Evolutionary conservation across 2,329 filamentous ascomycete species (phyloP).

Genomic region (Ampelomyces quisqualis): DNA sequence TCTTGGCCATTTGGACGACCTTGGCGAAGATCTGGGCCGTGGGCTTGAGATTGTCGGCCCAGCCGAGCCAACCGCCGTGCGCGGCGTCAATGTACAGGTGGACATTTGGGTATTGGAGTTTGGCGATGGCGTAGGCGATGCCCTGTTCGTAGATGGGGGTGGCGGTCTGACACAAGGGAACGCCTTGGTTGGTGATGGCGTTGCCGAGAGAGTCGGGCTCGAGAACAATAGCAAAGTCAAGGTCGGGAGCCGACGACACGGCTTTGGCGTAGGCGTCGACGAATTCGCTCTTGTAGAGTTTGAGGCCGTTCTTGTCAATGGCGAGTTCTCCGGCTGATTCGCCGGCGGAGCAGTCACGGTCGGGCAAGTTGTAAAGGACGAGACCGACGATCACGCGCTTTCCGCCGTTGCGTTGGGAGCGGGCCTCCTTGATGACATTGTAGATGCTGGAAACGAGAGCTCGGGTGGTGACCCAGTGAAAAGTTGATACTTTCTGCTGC

Average conservation of each 20-base stretch:
- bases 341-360: slow-evolving; percentile 77
- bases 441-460: slow-evolving; percentile 21
- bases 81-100: slow-evolving; percentile 35
- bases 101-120: slow-evolving; percentile 31
- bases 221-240: slow-evolving; percentile 34
- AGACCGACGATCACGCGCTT: slow-evolving; percentile 30
- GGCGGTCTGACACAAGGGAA: slow-evolving; percentile 25
- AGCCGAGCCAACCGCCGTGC: slow-evolving; percentile 34
- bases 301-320: slow-evolving; percentile 55
- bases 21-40: slow-evolving; percentile 28
- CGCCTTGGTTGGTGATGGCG: slow-evolving; percentile 29
- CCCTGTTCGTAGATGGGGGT: slow-evolving; percentile 32
- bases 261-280: slow-evolving; percentile 31
- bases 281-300: slow-evolving; percentile 32
- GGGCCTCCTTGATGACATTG: slow-evolving; percentile 25
- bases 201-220: slow-evolving; percentile 34
- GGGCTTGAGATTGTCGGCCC: slow-evolving; percentile 32
- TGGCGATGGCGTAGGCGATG: slow-evolving; percentile 33
- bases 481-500: slow-evolving; percentile 29
- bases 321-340: slow-evolving; percentile 81
- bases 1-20: slow-evolving; percentile 27
- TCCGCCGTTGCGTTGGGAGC: slow-evolving; percentile 18
- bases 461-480: slow-evolving; percentile 30
- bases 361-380: slow-evolving; percentile 91
- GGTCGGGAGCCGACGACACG: slow-evolving; percentile 24